Conservation (phyloP, 108 stramenopile species). For the Cyclotella atomus region DNA sequence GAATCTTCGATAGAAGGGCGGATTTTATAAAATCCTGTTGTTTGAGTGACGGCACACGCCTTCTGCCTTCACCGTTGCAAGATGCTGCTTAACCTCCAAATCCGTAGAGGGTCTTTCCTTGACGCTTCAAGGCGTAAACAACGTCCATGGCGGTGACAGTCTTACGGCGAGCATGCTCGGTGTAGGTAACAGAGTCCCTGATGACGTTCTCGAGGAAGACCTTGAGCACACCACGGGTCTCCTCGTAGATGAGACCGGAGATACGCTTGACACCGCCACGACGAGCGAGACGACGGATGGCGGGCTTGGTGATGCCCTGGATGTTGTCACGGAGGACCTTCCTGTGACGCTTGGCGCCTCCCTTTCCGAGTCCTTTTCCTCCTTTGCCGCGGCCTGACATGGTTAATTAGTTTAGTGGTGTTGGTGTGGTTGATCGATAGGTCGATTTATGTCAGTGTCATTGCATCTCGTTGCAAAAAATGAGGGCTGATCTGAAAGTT, state of each 20-base stretch:
- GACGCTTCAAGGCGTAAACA: background rate
- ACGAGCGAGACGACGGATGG: constrained; percentile 98
- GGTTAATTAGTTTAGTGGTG: background rate
- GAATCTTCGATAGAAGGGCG: background rate
- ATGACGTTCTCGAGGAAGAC: constrained; percentile 91
- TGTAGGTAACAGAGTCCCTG: constrained; percentile 69
- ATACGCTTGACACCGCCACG: constrained; percentile 99
- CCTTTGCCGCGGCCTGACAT: constrained; percentile 25
- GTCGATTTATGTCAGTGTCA: background rate
- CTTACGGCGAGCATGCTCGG: background rate
- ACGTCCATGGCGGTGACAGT: background rate
- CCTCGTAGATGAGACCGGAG: constrained; percentile 99
- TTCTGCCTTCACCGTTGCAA: background rate
- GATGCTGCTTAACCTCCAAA: background rate
- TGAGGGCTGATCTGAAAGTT: background rate
- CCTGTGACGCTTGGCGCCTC: constrained; percentile 20
- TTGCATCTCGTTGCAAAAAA: background rate
- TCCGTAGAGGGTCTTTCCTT: background rate
- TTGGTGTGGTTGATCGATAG: background rate
- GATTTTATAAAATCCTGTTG: background rate
- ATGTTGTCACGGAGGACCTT: constrained; percentile 97
- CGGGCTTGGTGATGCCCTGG: constrained; percentile 99
- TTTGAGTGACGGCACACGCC: too few species aligned
- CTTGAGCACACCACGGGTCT: constrained; percentile 93
- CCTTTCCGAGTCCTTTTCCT: constrained; percentile 24